Base-by-base conservation (phyloP, 1,139 yeast species). In the Zygotorulaspora mrakii region DNA sequence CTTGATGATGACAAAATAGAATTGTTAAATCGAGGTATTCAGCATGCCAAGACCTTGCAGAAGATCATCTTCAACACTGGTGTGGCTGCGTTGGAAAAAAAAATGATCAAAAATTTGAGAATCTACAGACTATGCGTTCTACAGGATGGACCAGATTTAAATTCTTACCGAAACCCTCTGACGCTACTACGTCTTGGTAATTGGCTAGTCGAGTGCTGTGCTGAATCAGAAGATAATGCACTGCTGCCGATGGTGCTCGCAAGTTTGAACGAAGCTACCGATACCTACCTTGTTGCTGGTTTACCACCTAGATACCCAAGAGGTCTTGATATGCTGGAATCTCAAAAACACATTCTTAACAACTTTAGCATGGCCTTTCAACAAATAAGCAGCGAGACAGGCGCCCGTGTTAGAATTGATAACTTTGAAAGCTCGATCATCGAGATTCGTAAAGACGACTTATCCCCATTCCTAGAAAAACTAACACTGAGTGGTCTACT, bases 371-470 rank as follows among this genome's bases (percentile, higher is more conserved):
- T 83, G 43, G 95, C 95, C 26, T 91, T 91, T 62, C 95, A 86
- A 59, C 84, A 82, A 50, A 82, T 88, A 28, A 94, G 96, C 1
- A 73, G 71, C 34, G 74, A 77, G 8, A 82, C 94, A 10, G 91
- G 89, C 27, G 96, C 97, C 4, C 81, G 85, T 52, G 89, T 88
- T 23, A 74, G 94, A 54, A 82, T 91, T 46, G 97, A 94, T 62
- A 87, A 95, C 54, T 91, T 91, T 64, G 97, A 91, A 57, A 85
- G 95, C 48, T 81, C 96, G 2, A 86, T 91, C 25, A 87, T 94
- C 31, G 97, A 91, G 64, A 81, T 94, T 34, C 68, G 87, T 44
- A 82, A 81, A 57, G 95, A 88, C 40, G 98, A 94, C 59, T 69
- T 91, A 51, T 73, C 88, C 3, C 87, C 95, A 31, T 91, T 91